Conservation (phyloP, 768 basidiomycete species). For the Leccinum incarnatum region DNA sequence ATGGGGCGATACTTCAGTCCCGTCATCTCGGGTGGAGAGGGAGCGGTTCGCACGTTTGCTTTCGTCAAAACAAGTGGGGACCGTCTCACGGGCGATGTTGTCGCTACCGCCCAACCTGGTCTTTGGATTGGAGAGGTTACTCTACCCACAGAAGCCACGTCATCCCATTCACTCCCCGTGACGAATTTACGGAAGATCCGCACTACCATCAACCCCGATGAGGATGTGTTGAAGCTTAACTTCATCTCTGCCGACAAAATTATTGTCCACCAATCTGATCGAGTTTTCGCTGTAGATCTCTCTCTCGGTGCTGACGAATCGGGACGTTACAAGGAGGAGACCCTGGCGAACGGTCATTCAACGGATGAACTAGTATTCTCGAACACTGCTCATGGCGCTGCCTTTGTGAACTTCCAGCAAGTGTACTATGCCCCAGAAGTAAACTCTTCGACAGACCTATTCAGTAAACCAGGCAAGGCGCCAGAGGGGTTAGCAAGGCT, state of each 20-base stretch:
- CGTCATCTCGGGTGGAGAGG: slow-evolving; percentile 44
- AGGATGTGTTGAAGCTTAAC: slow-evolving; percentile 46
- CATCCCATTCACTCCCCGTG: slow-evolving; percentile 35
- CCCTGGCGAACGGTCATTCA: slow-evolving; percentile 53
- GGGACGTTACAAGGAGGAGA: slow-evolving; percentile 47
- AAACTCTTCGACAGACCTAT: slow-evolving; percentile 45
- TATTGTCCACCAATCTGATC: slow-evolving; percentile 55
- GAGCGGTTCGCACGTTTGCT: slow-evolving; percentile 47
- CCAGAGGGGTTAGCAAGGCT: slow-evolving; percentile 58
- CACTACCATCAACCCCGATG: slow-evolving; percentile 44
- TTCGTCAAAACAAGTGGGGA: slow-evolving; percentile 64
- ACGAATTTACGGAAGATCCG: slow-evolving; percentile 49
- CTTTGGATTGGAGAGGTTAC: slow-evolving; percentile 62
- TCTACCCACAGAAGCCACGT: slow-evolving; percentile 38
- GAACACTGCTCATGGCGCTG: slow-evolving; percentile 41
- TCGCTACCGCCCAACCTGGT: slow-evolving; percentile 62
- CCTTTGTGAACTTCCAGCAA: slow-evolving; percentile 69
- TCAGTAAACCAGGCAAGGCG: slow-evolving; percentile 70
- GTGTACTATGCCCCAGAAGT: slow-evolving; percentile 56
- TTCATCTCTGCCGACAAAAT: slow-evolving; percentile 59
- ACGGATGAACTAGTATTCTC: slow-evolving; percentile 56
- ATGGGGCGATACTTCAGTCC: slow-evolving; percentile 66
- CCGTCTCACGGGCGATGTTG: slow-evolving; percentile 55
- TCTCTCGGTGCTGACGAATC: slow-evolving; percentile 41
- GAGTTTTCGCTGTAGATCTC: slow-evolving; percentile 52